These are phyloP conservation scores for Syzygium aromaticum DNA, from an alignment of 345 rosid species.

Conservation along the genomic window DNA sequence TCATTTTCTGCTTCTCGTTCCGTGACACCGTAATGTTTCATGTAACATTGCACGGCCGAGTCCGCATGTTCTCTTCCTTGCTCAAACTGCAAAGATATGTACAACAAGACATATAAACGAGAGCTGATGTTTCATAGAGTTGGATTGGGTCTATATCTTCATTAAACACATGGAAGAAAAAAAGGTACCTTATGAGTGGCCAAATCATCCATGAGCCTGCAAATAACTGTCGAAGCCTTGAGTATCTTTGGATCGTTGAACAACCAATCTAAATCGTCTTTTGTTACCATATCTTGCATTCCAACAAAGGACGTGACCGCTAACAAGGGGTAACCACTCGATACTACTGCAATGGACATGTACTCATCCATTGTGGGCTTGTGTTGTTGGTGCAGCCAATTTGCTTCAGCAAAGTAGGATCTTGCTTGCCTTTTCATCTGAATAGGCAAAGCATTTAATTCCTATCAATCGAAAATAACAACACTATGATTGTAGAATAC, in stretches of 20 bases:
- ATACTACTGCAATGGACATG: background rate
- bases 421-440: background rate
- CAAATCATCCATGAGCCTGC: slow-evolving; percentile 18
- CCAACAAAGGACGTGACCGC: background rate
- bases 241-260: background rate
- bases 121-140: background rate
- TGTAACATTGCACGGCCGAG: slow-evolving; percentile 24
- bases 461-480: background rate
- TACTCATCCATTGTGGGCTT: background rate
- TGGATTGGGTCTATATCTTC: background rate
- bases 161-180: background rate
- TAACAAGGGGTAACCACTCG: background rate
- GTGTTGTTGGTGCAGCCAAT: background rate
- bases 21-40: slow-evolving; percentile 5
- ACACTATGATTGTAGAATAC: background rate
- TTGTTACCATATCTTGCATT: slow-evolving; percentile 6
- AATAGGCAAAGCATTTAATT: background rate
- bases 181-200: slow-evolving; percentile 6
- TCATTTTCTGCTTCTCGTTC: slow-evolving; percentile 7
- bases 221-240: background rate
- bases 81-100: background rate
- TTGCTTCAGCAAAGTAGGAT: background rate
- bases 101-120: background rate
- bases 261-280: background rate
- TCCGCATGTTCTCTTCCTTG: slow-evolving; percentile 7